Evolutionary conservation across 2,329 filamentous ascomycete genomes (phyloP).

Genomic region (Aspergillus neoniger): DNA sequence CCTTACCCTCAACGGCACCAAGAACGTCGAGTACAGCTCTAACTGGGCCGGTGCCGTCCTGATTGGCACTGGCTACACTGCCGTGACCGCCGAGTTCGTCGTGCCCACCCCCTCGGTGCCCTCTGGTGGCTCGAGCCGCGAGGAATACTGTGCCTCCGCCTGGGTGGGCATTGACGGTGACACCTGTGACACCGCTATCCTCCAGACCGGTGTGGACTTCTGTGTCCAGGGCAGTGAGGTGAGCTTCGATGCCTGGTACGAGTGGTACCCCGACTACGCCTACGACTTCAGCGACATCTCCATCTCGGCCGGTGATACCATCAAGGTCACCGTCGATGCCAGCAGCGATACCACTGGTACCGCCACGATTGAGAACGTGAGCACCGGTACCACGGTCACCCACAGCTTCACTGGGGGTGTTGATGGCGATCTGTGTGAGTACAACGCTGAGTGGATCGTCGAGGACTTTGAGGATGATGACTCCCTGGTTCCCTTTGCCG

Average conservation of each 20-base stretch:
- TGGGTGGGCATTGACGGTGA: conserved; percentile 65
- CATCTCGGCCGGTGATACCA: conserved; percentile 47
- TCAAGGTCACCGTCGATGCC: conserved; percentile 47
- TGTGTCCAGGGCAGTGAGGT: conserved; percentile 44
- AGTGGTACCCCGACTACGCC: conserved; percentile 61
- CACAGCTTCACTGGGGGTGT: conserved; percentile 41
- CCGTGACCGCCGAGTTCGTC: conserved; percentile 55
- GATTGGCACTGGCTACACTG: conserved; percentile 47
- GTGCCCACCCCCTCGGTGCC: conserved; percentile 48
- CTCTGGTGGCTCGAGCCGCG: conserved; percentile 17
- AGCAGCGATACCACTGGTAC: conserved; percentile 46
- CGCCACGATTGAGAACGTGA: conserved; percentile 53
- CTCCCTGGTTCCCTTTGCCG: conserved; percentile 47
- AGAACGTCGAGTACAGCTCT: conserved; percentile 51
- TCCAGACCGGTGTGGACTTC: conserved; percentile 61
- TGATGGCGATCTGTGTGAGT: conserved; percentile 55
- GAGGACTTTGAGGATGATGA: conserved; percentile 44
- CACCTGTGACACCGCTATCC: conserved; percentile 54
- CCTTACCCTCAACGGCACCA: neutral
- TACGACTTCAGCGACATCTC: conserved; percentile 54
- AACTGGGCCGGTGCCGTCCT: conserved; percentile 65
- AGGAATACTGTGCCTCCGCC: conserved; percentile 44
- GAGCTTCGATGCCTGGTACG: conserved; percentile 60
- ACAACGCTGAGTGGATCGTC: conserved; percentile 61
- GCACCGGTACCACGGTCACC: conserved; percentile 41